Evolutionary conservation across 2,329 filamentous ascomycete species (phyloP), one percentile per base, ranked within the genome.

Genomic region (Neofusicoccum sp.): DNA sequence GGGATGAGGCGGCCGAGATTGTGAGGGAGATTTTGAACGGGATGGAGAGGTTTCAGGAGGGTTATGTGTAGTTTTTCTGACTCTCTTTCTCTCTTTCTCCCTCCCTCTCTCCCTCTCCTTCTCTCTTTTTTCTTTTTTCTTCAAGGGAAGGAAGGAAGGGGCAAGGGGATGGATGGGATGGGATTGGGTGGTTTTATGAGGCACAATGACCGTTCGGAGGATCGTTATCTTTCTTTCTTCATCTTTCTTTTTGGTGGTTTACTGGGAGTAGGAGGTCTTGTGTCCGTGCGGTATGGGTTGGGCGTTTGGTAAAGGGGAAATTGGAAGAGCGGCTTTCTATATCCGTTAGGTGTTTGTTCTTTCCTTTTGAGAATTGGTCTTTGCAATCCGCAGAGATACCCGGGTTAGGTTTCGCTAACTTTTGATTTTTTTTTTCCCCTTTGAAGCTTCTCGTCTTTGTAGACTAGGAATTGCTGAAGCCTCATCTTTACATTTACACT

Each of bases 1-100:
- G 82, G 9, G 84, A 86, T 31, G 89, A 93, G 74, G 90, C 90
- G 44, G 80, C 84, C n/a, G 89, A 91, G 70, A 91, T 95, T 71
- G 89, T 93, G 30, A 81, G 79, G 61, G 89, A 92, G 76, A 84
- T 95, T 63, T 38, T 33, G 33, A 61, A 49, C 24, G 59, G 59
- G n/a, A 36, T 61, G 28, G 59, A 61, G 49, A 61, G 51, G 34
- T 61, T 61, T 24, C 58, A 60, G 31, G 58, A 60, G 33, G 58
- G 58, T 0, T 60, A 60, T 43, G 47, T 60, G 26, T 60, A 28
- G 30, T 49, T 36, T 49, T 34, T 31, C 47, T 49, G 12, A 4
- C n/a, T 38, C 36, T 38, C n/a, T 38, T 7, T 16, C 14, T 14
- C 20, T 20, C 20, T 20, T 20, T 20, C 20, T 20, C 20, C 20